phyloP scores from a whole-genome alignment of 2,329 filamentous ascomycete species.

The Raffaelea deltoideospora region DNA sequence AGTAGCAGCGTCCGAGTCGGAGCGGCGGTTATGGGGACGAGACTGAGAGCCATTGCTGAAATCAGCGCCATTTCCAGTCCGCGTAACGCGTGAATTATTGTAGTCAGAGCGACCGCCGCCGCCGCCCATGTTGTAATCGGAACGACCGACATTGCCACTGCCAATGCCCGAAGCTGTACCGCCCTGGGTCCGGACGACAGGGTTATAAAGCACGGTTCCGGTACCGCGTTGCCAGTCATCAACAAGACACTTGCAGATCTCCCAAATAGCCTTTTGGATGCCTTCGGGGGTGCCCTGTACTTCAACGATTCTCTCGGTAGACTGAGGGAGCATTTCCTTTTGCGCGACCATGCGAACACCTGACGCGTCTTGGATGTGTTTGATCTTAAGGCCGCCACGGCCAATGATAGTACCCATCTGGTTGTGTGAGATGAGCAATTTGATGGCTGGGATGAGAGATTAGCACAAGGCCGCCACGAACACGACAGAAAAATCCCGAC shows the following conservation, averaged over 20 bases:
- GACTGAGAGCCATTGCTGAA: slow-evolving; percentile 66
- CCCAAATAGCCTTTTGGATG: slow-evolving; percentile 93
- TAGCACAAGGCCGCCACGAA: not conserved
- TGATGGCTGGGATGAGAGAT: slow-evolving; percentile 53
- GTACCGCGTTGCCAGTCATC: slow-evolving; percentile 97
- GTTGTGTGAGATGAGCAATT: slow-evolving; percentile 96
- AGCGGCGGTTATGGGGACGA: slow-evolving; percentile 60
- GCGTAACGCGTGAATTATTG: slow-evolving; percentile 61
- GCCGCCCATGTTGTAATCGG: slow-evolving; percentile 20
- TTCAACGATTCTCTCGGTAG: slow-evolving; percentile 94
- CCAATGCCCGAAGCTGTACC: slow-evolving; percentile 29
- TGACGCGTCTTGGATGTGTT: slow-evolving; percentile 94
- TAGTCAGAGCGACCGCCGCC: slow-evolving; percentile 37
- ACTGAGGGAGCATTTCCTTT: slow-evolving; percentile 99
- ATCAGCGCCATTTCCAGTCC: slow-evolving; percentile 92
- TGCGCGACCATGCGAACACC: slow-evolving; percentile 98
- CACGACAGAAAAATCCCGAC: no score
- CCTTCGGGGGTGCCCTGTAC: slow-evolving; percentile 89
- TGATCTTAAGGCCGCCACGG: slow-evolving; percentile 92
- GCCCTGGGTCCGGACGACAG: slow-evolving; percentile 72
- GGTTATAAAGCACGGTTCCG: slow-evolving; percentile 95
- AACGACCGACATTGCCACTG: slow-evolving; percentile 26
- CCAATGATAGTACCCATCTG: slow-evolving; percentile 99
- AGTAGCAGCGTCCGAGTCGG: slow-evolving; percentile 64
- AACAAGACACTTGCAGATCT: slow-evolving; percentile 95